Conservation (phyloP, 169 alveolate species). For the Plasmodium falciparum region DNA sequence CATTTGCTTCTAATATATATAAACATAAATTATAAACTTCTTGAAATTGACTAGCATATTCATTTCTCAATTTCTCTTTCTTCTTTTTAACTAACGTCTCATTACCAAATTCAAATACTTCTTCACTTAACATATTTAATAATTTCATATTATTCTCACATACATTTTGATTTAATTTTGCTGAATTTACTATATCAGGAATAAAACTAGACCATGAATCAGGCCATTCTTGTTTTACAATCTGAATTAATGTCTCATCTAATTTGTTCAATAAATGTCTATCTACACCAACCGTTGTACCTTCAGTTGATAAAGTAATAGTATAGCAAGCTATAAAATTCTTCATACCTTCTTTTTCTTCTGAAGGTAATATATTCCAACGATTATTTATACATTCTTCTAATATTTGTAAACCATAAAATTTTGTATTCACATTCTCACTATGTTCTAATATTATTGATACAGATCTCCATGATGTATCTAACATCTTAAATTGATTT, state of each 20-base stretch:
- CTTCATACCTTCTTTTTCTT: slow-evolving; percentile 89
- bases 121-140: slow-evolving; percentile 97
- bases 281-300: slow-evolving; percentile 84
- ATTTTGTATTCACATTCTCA: slow-evolving; percentile 89
- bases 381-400: slow-evolving; percentile 90
- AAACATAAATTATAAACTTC: slow-evolving; percentile 92
- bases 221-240: slow-evolving; percentile 99
- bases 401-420: slow-evolving; percentile 90
- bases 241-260: slow-evolving; percentile 90
- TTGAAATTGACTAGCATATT: slow-evolving; percentile 86
- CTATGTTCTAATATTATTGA: slow-evolving; percentile 91
- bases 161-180: slow-evolving; percentile 94
- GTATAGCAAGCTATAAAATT: slow-evolving; percentile 90
- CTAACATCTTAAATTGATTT: slow-evolving; percentile 89
- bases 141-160: slow-evolving; percentile 99
- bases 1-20: slow-evolving; percentile 91
- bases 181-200: slow-evolving; percentile 97
- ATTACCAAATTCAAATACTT: slow-evolving; percentile 94
- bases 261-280: slow-evolving; percentile 90
- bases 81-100: slow-evolving; percentile 91
- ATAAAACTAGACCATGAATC: slow-evolving; percentile 98
- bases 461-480: slow-evolving; percentile 93
- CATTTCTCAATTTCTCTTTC: slow-evolving; percentile 87
- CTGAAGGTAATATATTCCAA: slow-evolving; percentile 91
- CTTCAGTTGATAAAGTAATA: slow-evolving; percentile 85